phyloP scores from a whole-genome alignment of 306 rosid species.

The Rubus parviflorus region DNA sequence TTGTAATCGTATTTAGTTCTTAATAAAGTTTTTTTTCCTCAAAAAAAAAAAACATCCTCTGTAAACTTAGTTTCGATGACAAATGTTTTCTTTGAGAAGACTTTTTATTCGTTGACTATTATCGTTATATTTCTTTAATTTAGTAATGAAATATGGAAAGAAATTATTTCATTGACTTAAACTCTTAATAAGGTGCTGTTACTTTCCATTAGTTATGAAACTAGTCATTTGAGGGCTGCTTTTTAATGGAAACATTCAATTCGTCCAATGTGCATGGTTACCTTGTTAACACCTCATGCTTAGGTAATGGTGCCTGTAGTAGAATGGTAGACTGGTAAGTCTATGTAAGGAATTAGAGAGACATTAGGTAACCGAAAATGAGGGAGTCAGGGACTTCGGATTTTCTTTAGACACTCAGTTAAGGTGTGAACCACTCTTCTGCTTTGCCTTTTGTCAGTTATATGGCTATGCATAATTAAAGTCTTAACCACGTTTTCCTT shows the following conservation, averaged over 20 bases:
- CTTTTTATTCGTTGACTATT: not conserved
- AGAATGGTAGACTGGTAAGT: not conserved
- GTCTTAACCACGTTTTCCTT: constrained; percentile 7
- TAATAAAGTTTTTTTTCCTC: no score
- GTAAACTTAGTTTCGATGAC: not conserved
- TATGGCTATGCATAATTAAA: not conserved
- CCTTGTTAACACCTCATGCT: not conserved
- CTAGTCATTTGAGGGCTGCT: not conserved
- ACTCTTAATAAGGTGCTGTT: not conserved
- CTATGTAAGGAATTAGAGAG: not conserved
- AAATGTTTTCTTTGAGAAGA: not conserved
- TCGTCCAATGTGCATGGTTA: not conserved
- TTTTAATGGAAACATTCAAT: not conserved
- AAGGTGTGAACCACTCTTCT: not conserved
- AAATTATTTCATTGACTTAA: not conserved
- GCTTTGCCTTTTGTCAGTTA: not conserved
- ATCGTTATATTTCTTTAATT: not conserved
- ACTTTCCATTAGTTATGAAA: not conserved
- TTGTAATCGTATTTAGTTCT: no score
- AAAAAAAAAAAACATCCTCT: not conserved
- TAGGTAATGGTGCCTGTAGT: not conserved
- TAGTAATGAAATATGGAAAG: not conserved
- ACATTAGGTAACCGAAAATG: not conserved
- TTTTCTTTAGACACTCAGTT: not conserved
- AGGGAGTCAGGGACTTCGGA: not conserved